phyloP scores from a whole-genome alignment of 768 basidiomycete genomes.

The Serendipita indica region DNA sequence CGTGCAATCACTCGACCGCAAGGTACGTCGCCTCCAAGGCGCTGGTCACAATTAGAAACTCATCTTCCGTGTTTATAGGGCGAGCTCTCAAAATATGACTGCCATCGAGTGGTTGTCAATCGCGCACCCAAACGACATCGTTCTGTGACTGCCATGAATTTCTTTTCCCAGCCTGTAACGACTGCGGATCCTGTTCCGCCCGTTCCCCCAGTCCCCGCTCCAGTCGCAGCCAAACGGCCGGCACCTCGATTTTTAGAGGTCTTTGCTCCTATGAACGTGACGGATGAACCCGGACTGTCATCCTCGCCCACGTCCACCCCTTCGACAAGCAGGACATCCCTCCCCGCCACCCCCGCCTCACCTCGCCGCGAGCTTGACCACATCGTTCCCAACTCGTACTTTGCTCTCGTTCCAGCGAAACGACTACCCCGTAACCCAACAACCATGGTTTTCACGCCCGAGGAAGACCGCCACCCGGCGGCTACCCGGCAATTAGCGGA shows the following conservation, averaged over 20 bases:
- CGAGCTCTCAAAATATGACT: neutral
- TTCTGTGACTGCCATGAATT: constrained; percentile 4
- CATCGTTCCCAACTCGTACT: neutral
- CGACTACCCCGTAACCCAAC: neutral
- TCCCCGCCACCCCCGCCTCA: neutral
- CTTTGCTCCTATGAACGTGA: neutral
- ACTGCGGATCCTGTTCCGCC: neutral
- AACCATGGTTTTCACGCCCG: neutral
- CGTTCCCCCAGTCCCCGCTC: neutral
- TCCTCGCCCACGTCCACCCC: neutral
- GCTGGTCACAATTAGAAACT: too few species aligned
- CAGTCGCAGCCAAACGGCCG: neutral
- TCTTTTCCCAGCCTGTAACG: neutral
- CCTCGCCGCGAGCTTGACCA: neutral
- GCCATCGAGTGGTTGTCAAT: neutral
- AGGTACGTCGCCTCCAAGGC: neutral
- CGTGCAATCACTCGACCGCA: neutral
- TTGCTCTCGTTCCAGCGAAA: neutral
- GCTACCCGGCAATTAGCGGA: neutral
- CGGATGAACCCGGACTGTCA: neutral
- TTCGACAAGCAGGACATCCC: neutral
- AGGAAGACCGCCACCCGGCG: neutral
- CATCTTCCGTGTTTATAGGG: neutral
- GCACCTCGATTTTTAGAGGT: constrained; percentile 1
- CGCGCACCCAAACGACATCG: constrained; percentile 3